Conservation (phyloP, 441 rosid genomes). For the Adansonia grandidieri region DNA sequence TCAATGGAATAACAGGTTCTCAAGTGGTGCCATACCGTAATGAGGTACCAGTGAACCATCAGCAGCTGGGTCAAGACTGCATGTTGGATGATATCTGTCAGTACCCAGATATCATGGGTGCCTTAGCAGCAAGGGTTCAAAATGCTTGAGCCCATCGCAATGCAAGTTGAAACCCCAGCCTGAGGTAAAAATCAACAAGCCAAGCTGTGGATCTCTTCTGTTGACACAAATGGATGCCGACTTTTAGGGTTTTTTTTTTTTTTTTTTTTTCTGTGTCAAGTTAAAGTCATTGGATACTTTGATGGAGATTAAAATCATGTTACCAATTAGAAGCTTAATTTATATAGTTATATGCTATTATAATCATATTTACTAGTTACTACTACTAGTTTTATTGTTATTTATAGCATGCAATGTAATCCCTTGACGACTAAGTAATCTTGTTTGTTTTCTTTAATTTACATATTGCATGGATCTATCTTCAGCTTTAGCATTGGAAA, state of each 20-base stretch:
- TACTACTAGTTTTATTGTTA: too few species aligned
- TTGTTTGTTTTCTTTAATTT: background rate
- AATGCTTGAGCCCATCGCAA: slow-evolving; percentile 36
- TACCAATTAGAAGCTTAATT: too few species aligned
- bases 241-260: background rate
- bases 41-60: slow-evolving; percentile 19
- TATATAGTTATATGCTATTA: too few species aligned
- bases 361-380: too few species aligned
- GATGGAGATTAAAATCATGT: too few species aligned
- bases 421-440: background rate
- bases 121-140: slow-evolving; percentile 45
- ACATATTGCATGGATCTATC: background rate
- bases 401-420: background rate
- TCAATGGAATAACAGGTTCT: slow-evolving; percentile 30
- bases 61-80: slow-evolving; percentile 34
- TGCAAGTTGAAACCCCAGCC: background rate
- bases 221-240: background rate
- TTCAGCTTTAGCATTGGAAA: background rate
- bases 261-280: background rate
- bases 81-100: slow-evolving; percentile 41
- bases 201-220: background rate
- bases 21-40: slow-evolving; percentile 15
- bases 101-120: slow-evolving; percentile 39
- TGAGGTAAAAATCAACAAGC: background rate
- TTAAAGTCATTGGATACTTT: too few species aligned